A percentile compares a stretch with the other conserved stretches of the same genome.
Conservation (phyloP, 106 monocot genomes). For the Narthecium ossifragum region DNA sequence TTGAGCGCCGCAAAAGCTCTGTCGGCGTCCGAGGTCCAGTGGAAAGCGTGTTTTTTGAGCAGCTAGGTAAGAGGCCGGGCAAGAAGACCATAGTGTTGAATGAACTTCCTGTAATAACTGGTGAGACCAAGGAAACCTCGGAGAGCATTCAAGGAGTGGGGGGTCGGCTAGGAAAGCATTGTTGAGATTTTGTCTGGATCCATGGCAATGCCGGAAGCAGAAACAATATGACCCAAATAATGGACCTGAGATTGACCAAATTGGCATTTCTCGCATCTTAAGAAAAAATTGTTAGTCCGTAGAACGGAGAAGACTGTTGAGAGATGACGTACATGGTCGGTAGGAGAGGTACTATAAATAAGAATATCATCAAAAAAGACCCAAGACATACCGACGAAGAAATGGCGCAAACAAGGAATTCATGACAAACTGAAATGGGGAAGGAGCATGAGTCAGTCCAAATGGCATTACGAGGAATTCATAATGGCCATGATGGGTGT, state of each 20-base stretch:
- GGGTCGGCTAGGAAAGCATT: slow-evolving; percentile 2
- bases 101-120: slow-evolving; percentile 9
- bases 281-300: not conserved
- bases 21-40: not conserved
- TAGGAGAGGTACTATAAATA: not conserved
- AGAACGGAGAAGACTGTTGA: not conserved
- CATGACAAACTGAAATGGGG: slow-evolving; percentile 8
- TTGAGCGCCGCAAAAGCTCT: slow-evolving; percentile 11
- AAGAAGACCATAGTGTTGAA: not conserved
- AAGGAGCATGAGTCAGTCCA: not conserved
- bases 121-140: slow-evolving; percentile 18
- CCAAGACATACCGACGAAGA: slow-evolving; percentile 1
- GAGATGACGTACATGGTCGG: not conserved
- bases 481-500: slow-evolving; percentile 1
- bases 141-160: not conserved
- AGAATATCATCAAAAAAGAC: slow-evolving; percentile 13
- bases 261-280: not conserved
- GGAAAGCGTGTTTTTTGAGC: slow-evolving; percentile 2
- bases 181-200: slow-evolving; percentile 8
- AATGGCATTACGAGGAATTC: not conserved
- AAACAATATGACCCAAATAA: slow-evolving; percentile 11
- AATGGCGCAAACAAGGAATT: not conserved
- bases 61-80: not conserved
- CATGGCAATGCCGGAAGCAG: not conserved
- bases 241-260: not conserved